A percentile compares a stretch with the other conserved stretches of the same genome.
Evolutionary conservation across 2,329 filamentous ascomycete species (phyloP).

Genomic region (Trichophyton rubrum): DNA sequence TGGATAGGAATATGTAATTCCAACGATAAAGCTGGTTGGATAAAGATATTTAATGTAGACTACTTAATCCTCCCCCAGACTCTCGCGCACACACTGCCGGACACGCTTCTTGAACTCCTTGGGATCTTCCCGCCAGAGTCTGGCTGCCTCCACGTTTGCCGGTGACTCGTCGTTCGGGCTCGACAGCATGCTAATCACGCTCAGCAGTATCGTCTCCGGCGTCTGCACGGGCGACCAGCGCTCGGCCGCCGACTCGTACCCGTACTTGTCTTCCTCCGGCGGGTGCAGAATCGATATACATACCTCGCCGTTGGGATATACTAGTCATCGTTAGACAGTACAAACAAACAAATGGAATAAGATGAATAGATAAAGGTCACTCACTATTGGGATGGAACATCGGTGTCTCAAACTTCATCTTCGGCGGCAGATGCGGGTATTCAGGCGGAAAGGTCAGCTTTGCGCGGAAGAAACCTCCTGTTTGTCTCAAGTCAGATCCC

Average conservation of each 20-base stretch:
- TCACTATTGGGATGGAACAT: conserved; percentile 86
- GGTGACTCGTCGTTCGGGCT: conserved; percentile 92
- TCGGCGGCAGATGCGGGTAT: conserved; percentile 80
- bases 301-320: conserved; percentile 75
- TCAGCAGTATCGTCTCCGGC: conserved; percentile 84
- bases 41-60: neutral
- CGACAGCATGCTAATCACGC: conserved; percentile 82
- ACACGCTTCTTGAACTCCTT: conserved; percentile 68
- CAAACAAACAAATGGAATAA: no score
- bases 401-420: conserved; percentile 71
- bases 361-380: no score
- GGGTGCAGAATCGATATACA: conserved; percentile 97
- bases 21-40: no score
- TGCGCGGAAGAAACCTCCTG: conserved; percentile 87
- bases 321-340: conserved; percentile 23
- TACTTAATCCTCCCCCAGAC: conserved; percentile 54
- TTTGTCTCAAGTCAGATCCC: neutral
- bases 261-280: conserved; percentile 84
- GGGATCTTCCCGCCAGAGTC: conserved; percentile 69
- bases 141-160: conserved; percentile 86
- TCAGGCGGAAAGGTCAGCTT: conserved; percentile 67
- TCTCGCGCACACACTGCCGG: conserved; percentile 66
- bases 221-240: conserved; percentile 92
- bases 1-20: no score
- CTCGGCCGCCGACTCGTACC: conserved; percentile 82